Evolutionary conservation across 352 stramenopile genomes (phyloP), one percentile per base, ranked within the genome.

Genomic region (Globisporangium irregulare): DNA sequence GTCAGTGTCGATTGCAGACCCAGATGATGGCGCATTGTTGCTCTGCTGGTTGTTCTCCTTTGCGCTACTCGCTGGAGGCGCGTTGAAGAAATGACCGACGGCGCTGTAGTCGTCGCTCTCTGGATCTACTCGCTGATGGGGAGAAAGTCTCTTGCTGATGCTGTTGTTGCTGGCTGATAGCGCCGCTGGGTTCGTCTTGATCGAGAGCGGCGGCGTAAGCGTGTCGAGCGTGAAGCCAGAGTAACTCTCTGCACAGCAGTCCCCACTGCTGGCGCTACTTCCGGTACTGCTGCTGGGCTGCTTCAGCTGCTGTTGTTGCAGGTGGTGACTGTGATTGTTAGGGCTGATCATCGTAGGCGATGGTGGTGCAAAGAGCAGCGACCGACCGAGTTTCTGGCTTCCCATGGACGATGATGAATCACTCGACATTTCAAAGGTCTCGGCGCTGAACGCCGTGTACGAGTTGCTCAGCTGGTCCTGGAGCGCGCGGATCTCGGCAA

Each of bases 381-480:
- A 62, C 0, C 36, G 53, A 2, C 56, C 64, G 10, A 73, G 72
- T 20, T 74, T 67, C 1, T 73, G 69, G 4, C 62, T 66, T 18
- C 32, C n/a, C 18, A 50, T 58, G 18, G 18, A 62, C 6, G 72
- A 61, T 0, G 68, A 59, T 0, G 68, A n/a, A 4, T 50, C 34
- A 12, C 72, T 57, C 7, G 75, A 32, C 51, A 74, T 50, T 3
- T 80, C 79, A 22, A 92, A 72, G 15, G 80, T 82, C 57, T 92
- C 84, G 6, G 81, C 82, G 24, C 80, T 90, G 58, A 92, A 92
- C 12, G 79, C 75, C n/a, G 80, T 82, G 71, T 92, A 92, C 34
- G 75, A 78, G 62, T 86, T 78, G 59, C 73, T 82, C 48, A 82
- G 77, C 10, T 81, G 77, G 54, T 87, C 77, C 38, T 80, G 73